A percentile compares a stretch with the other conserved stretches of the same genome.
These are phyloP conservation scores for Stagonosporopsis tanaceti DNA, from an alignment of 2,329 filamentous ascomycete species.

Conservation along the genomic window DNA sequence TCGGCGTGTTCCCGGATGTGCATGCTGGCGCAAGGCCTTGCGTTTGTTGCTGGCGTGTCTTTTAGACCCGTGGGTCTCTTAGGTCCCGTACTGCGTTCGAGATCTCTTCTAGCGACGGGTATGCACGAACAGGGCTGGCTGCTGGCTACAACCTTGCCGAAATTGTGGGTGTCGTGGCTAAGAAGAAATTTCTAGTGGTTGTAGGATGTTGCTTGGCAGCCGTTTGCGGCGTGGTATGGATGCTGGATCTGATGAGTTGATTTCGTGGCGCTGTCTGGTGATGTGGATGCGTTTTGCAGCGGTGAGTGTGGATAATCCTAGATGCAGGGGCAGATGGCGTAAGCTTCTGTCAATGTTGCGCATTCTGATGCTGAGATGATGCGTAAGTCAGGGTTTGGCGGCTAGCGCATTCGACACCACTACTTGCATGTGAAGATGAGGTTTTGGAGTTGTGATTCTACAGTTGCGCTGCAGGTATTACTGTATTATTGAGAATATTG, in stretches of 20 bases:
- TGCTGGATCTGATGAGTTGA: neutral
- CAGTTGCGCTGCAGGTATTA: constrained; percentile 12
- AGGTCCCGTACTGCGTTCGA: constrained; percentile 21
- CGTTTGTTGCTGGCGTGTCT: constrained; percentile 15
- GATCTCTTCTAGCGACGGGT: constrained; percentile 22
- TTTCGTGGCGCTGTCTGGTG: constrained; percentile 20
- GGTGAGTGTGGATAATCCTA: constrained; percentile 9
- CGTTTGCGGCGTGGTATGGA: constrained; percentile 16
- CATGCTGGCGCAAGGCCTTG: constrained; percentile 1
- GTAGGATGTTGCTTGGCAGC: constrained; percentile 18
- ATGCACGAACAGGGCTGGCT: constrained; percentile 16
- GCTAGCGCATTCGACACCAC: neutral
- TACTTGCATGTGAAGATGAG: neutral
- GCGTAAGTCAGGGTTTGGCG: neutral
- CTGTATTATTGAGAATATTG: neutral
- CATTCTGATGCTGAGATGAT: constrained; percentile 4
- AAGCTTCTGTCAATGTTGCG: constrained; percentile 9
- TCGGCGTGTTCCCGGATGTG: constrained; percentile 9
- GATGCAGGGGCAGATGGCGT: constrained; percentile 11
- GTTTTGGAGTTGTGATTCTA: neutral
- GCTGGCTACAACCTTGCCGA: neutral
- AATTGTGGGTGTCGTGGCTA: neutral
- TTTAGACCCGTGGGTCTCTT: constrained; percentile 10
- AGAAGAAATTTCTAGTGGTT: constrained; percentile 15
- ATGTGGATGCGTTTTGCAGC: constrained; percentile 14